These are phyloP conservation scores for Mangifera indica DNA, from an alignment of 345 rosid species.

Conservation along the genomic window DNA sequence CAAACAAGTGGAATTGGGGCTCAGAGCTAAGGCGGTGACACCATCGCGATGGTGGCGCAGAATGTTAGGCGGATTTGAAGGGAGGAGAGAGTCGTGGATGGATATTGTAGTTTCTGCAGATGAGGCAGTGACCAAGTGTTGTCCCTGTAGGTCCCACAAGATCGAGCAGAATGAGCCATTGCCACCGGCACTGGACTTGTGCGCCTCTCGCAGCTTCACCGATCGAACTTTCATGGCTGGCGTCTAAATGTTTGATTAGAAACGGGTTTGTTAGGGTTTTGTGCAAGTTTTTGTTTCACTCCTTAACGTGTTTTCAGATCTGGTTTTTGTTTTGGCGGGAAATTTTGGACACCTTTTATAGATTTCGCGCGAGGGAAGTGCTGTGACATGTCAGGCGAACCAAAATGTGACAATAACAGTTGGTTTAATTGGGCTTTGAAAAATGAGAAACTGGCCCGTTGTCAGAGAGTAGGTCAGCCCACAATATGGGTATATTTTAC, in stretches of 20 bases:
- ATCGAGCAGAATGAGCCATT: conserved; percentile 72
- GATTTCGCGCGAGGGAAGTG: conserved; percentile 26
- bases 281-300: background rate
- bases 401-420: background rate
- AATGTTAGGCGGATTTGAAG: conserved; percentile 54
- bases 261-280: conserved; percentile 7
- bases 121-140: conserved; percentile 79
- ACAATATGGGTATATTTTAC: no score
- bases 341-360: background rate
- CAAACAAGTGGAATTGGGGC: conserved; percentile 86
- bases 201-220: conserved; percentile 80
- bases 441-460: no score
- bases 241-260: background rate
- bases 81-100: conserved; percentile 69
- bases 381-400: background rate
- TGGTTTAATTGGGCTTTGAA: background rate
- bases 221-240: conserved; percentile 72
- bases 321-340: conserved; percentile 18
- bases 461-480: no score
- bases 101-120: conserved; percentile 74
- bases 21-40: conserved; percentile 78
- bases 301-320: background rate
- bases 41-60: conserved; percentile 97
- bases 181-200: conserved; percentile 44
- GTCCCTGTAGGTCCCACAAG: conserved; percentile 80